Evolutionary conservation across 192 early-diverging fungal genomes (phyloP).

Genomic region (Podila clonocystis): DNA sequence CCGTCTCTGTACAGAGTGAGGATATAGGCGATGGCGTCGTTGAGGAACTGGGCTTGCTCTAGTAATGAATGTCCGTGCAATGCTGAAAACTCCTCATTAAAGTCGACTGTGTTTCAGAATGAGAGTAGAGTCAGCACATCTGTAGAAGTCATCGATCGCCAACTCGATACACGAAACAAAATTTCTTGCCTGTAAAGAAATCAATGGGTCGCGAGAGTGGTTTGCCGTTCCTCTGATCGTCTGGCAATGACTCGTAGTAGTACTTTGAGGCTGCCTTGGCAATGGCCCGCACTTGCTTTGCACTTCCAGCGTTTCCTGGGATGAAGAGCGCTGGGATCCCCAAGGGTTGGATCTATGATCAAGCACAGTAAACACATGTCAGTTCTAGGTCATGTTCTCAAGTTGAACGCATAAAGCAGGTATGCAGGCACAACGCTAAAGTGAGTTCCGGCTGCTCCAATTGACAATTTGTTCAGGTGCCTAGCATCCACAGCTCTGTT

Average conservation of each 20-base stretch:
- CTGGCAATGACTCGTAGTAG: slow-evolving; percentile 63
- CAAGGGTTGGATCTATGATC: slow-evolving; percentile 56
- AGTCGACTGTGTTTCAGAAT: slow-evolving; percentile 62
- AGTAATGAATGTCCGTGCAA: slow-evolving; percentile 83
- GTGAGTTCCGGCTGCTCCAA: no score
- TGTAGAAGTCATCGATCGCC: neutral
- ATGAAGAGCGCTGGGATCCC: slow-evolving; percentile 94
- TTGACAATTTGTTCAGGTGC: no score
- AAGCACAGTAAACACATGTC: neutral
- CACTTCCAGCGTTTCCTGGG: slow-evolving; percentile 95
- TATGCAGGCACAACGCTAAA: no score
- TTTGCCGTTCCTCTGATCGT: slow-evolving; percentile 29
- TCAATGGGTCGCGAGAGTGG: slow-evolving; percentile 58
- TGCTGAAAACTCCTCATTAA: slow-evolving; percentile 93
- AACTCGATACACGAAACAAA: neutral
- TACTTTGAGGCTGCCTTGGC: slow-evolving; percentile 75
- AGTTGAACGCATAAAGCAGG: no score
- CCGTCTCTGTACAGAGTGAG: slow-evolving; percentile 74
- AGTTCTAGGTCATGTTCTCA: no score
- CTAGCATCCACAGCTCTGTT: neutral
- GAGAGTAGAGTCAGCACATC: neutral
- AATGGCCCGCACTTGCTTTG: slow-evolving; percentile 90
- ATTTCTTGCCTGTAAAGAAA: slow-evolving; percentile 63
- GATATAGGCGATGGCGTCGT: slow-evolving; percentile 84
- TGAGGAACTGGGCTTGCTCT: slow-evolving; percentile 89